Evolutionary conservation across 495 filamentous ascomycete genomes (phyloP).

Genomic region (Margaritispora aquatica): DNA sequence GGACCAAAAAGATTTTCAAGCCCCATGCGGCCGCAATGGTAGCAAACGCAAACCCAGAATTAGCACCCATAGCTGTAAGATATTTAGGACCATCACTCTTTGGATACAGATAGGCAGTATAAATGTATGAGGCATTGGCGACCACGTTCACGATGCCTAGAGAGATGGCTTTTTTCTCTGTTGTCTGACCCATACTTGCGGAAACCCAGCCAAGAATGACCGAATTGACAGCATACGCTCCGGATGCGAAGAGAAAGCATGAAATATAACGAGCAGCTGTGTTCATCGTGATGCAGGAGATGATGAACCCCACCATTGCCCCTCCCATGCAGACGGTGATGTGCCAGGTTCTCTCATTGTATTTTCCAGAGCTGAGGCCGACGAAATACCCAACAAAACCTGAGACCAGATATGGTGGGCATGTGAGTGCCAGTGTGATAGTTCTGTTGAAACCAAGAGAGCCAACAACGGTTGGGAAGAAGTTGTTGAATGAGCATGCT

Average conservation of each 20-base stretch:
- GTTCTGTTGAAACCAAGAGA: conserved; percentile 14
- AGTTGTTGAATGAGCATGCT: conserved; percentile 17
- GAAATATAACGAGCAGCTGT: conserved; percentile 29
- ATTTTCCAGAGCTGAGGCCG: conserved; percentile 26
- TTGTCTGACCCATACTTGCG: conserved; percentile 28
- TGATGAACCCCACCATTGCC: conserved; percentile 34
- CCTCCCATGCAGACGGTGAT: conserved; percentile 26
- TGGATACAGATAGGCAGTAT: conserved; percentile 16
- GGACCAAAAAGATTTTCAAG: neutral
- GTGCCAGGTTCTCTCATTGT: conserved; percentile 37
- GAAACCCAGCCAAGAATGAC: conserved; percentile 35
- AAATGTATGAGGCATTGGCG: conserved; percentile 12
- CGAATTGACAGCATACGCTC: conserved; percentile 31
- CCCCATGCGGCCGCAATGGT: neutral
- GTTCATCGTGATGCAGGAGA: conserved; percentile 27
- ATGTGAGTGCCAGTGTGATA: conserved; percentile 5
- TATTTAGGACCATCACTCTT: conserved; percentile 17
- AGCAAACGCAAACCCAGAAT: conserved; percentile 5
- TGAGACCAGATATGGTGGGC: conserved; percentile 28
- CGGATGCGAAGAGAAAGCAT: conserved; percentile 29
- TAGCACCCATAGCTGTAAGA: conserved; percentile 21
- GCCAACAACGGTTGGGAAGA: conserved; percentile 7
- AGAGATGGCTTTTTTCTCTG: conserved; percentile 26
- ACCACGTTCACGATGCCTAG: conserved; percentile 15
- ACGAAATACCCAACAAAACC: conserved; percentile 26